Conservation (phyloP, 495 filamentous ascomycete species). For the Xylaria intraflava region DNA sequence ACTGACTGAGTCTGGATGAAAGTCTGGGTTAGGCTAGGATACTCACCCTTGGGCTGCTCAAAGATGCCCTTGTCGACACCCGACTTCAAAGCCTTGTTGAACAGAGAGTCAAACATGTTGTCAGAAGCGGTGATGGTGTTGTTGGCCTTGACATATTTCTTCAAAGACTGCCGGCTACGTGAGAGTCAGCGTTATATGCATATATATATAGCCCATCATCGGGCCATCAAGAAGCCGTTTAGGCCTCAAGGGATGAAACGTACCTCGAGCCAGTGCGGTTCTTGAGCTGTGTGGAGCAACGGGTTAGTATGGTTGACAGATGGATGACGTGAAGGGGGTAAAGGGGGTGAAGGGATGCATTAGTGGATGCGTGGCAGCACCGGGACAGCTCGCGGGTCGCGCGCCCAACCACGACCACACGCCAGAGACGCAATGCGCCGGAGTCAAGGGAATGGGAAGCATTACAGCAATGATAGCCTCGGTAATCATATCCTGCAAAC, state of each 20-base stretch:
- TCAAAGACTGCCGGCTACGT: conserved; percentile 82
- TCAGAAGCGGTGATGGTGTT: conserved; percentile 73
- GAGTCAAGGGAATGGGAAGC: conserved; percentile 35
- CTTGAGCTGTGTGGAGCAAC: conserved; percentile 49
- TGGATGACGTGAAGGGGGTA: conserved; percentile 4
- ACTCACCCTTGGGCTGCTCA: conserved; percentile 88
- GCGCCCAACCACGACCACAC: conserved; percentile 23
- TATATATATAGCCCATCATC: background rate
- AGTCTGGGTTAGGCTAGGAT: background rate
- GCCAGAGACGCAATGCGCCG: conserved; percentile 26
- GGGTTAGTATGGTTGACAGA: conserved; percentile 38
- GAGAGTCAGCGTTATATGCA: conserved; percentile 32
- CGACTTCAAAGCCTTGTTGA: conserved; percentile 85
- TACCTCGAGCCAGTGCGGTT: conserved; percentile 61
- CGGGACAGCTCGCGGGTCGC: conserved; percentile 13
- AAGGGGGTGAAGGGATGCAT: background rate
- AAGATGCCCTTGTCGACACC: conserved; percentile 90
- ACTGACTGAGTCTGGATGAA: background rate
- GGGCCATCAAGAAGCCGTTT: background rate
- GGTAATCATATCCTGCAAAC: conserved; percentile 56
- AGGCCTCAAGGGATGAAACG: conserved; percentile 19
- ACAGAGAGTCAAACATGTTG: conserved; percentile 75
- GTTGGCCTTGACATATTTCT: conserved; percentile 97
- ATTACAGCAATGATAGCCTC: conserved; percentile 60
- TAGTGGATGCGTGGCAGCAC: conserved; percentile 10